Conservation (phyloP, 2,329 filamentous ascomycete genomes). For the Aspergillus udagawae region DNA sequence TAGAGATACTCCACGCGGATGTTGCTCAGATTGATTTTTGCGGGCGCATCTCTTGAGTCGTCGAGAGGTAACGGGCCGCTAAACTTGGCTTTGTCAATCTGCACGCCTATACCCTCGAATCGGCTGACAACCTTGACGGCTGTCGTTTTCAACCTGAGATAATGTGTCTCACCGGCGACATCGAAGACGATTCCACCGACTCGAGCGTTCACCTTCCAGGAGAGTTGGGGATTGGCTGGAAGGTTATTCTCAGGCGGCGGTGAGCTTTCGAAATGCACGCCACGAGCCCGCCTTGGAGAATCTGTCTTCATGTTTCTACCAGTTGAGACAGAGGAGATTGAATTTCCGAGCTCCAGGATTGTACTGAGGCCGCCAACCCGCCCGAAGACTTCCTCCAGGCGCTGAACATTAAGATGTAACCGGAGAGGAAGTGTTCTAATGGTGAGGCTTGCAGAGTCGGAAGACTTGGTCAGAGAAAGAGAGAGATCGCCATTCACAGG, state of each 20-base stretch:
- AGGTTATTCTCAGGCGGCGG: slow-evolving; percentile 26
- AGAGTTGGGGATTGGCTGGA: slow-evolving; percentile 9
- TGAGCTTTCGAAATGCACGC: slow-evolving; percentile 55
- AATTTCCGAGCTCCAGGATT: slow-evolving; percentile 81
- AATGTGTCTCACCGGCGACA: slow-evolving; percentile 74
- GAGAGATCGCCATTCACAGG: slow-evolving; percentile 38
- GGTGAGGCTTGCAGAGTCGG: slow-evolving; percentile 45
- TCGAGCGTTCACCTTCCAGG: slow-evolving; percentile 67
- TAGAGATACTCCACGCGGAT: slow-evolving; percentile 69
- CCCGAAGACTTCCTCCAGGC: slow-evolving; percentile 78
- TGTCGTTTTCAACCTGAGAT: slow-evolving; percentile 69
- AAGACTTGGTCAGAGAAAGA: slow-evolving; percentile 31
- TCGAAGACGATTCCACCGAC: slow-evolving; percentile 73
- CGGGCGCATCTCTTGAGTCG: slow-evolving; percentile 49
- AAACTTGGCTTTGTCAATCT: slow-evolving; percentile 71
- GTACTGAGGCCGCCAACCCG: slow-evolving; percentile 91
- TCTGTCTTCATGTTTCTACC: slow-evolving; percentile 33
- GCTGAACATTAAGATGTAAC: slow-evolving; percentile 71
- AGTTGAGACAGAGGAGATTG: slow-evolving; percentile 71
- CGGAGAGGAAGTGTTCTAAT: slow-evolving; percentile 73
- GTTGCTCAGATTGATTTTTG: slow-evolving; percentile 59
- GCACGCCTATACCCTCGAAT: slow-evolving; percentile 65
- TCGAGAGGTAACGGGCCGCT: slow-evolving; percentile 63
- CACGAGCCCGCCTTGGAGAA: slow-evolving; percentile 37
- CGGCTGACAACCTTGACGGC: slow-evolving; percentile 78